Evolutionary conservation across 805 yeast genomes (phyloP).

Genomic region (Ogataea ganodermae): DNA sequence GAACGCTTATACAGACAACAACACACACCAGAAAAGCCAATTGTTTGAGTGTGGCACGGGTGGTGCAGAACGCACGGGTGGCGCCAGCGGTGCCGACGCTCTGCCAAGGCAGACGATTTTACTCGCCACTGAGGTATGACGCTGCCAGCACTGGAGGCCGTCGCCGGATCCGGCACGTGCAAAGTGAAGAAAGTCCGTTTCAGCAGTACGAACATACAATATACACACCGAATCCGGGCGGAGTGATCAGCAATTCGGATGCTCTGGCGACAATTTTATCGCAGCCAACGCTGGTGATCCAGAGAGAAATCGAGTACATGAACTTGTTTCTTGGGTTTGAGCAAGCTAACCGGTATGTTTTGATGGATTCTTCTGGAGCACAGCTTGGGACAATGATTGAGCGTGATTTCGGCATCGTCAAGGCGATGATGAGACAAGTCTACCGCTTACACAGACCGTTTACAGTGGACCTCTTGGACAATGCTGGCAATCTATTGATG

Average conservation of each 20-base stretch:
- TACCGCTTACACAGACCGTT: constrained; percentile 87
- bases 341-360: constrained; percentile 79
- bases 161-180: constrained; percentile 4
- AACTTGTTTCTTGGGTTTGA: constrained; percentile 86
- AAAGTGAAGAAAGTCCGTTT: background rate
- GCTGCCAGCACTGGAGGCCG: constrained; percentile 3
- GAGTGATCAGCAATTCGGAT: constrained; percentile 56
- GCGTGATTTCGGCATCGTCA: constrained; percentile 68
- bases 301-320: constrained; percentile 86
- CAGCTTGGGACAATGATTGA: constrained; percentile 82
- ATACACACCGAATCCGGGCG: constrained; percentile 35
- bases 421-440: constrained; percentile 78
- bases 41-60: background rate
- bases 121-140: constrained; percentile 24
- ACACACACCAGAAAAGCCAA: background rate
- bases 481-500: constrained; percentile 57
- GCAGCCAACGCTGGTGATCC: constrained; percentile 85
- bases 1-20: background rate
- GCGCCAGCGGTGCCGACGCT: too few species aligned
- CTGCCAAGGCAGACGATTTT: constrained; percentile 7
- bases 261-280: constrained; percentile 62
- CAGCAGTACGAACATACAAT: constrained; percentile 34
- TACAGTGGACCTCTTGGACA: constrained; percentile 69
- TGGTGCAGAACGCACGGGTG: background rate
- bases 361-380: constrained; percentile 73